A percentile compares a stretch with the other conserved stretches of the same genome.
Evolutionary conservation across 495 filamentous ascomycete species (phyloP).

Genomic region (Patellaria atrata): DNA sequence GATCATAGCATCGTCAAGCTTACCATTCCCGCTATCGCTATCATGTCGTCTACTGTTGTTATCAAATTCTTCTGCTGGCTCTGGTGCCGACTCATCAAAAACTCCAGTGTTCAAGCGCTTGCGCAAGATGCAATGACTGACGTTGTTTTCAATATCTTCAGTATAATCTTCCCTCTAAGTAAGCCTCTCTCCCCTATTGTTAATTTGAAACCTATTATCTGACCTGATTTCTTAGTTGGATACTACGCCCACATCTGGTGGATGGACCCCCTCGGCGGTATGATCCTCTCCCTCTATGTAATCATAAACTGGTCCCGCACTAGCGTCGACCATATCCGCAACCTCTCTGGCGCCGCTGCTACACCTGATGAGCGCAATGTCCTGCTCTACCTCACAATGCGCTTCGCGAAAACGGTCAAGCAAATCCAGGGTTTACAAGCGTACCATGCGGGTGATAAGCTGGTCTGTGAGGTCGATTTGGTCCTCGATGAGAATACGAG

Average conservation of each 20-base stretch:
- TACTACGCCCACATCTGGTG: conserved; percentile 68
- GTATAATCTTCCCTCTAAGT: conserved; percentile 71
- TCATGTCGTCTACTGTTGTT: conserved; percentile 71
- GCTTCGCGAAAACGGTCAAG: conserved; percentile 77
- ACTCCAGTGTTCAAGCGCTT: conserved; percentile 76
- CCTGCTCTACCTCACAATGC: conserved; percentile 82
- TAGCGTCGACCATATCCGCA: conserved; percentile 61
- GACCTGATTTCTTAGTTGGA: conserved; percentile 35
- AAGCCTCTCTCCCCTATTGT: conserved; percentile 17
- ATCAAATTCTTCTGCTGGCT: conserved; percentile 78
- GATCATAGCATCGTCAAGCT: conserved; percentile 60
- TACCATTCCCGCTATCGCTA: conserved; percentile 55
- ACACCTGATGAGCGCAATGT: conserved; percentile 70
- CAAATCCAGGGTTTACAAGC: conserved; percentile 80
- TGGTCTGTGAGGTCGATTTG: conserved; percentile 75
- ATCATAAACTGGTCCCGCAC: conserved; percentile 76
- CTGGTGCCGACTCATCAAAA: conserved; percentile 80
- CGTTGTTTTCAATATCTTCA: conserved; percentile 85
- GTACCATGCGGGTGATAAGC: conserved; percentile 78
- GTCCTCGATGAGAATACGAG: conserved; percentile 68
- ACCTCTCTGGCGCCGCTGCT: conserved; percentile 70
- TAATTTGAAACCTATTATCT: conserved; percentile 1
- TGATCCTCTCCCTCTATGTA: conserved; percentile 66
- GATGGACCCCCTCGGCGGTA: conserved; percentile 71
- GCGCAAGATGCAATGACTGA: conserved; percentile 53